These are phyloP conservation scores for Talaromyces marneffei DNA, from an alignment of 2,329 filamentous ascomycete genomes.

Conservation along the genomic window DNA sequence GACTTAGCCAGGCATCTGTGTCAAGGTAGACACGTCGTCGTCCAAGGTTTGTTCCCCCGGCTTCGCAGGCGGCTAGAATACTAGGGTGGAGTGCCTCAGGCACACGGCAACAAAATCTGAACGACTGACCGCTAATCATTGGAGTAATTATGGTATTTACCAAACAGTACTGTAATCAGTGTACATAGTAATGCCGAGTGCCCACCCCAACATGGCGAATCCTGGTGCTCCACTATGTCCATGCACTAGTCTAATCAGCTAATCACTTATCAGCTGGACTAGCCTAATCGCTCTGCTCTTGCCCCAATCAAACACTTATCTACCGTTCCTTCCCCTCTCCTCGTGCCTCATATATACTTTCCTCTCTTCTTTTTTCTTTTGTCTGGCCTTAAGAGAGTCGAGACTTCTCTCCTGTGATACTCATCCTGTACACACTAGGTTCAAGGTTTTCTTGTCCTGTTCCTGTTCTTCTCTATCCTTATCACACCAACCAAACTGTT, in stretches of 20 bases:
- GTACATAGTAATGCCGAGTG: not conserved
- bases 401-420: not conserved
- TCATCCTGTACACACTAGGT: not conserved
- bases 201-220: conserved; percentile 10
- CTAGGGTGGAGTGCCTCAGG: not conserved
- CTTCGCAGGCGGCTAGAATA: not conserved
- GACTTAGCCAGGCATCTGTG: not conserved
- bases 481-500: conserved; percentile 8
- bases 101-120: not conserved
- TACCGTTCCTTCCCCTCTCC: conserved; percentile 16
- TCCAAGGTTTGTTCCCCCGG: not conserved
- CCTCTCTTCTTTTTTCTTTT: conserved; percentile 3
- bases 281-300: conserved; percentile 15
- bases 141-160: not conserved
- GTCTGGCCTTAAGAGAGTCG: not conserved
- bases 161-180: not conserved
- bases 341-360: conserved; percentile 1
- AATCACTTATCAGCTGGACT: conserved; percentile 12
- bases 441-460: not conserved
- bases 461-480: conserved; percentile 6
- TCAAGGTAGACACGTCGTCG: not conserved
- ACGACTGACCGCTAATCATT: not conserved
- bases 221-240: conserved; percentile 5
- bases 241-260: conserved; percentile 7
- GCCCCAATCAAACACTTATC: conserved; percentile 11